Evolutionary conservation across 768 basidiomycete species (phyloP), one percentile per base, ranked within the genome.

Genomic region (Suillus bovinus): DNA sequence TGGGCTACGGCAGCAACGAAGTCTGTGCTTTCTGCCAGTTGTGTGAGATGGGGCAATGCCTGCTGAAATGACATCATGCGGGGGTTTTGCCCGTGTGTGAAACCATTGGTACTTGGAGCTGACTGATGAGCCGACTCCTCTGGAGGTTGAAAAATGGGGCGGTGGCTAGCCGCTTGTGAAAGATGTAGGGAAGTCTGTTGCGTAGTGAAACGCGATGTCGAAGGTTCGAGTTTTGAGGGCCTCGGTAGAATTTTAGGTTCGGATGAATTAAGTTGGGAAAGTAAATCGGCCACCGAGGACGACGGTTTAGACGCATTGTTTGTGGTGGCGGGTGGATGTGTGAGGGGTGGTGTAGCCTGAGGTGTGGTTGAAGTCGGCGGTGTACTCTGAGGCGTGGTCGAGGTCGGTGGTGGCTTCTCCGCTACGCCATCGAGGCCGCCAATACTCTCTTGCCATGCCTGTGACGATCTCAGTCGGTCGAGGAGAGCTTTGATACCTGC

Each of bases 401-500:
- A 61, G 24, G 33, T 27, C 27, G 53, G 57, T 3, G 59, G 57
- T 22, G 69, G 39, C 27, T 27, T 22, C 36, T 55, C 24, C 4
- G 54, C 16, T 24, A 16, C 4, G 36, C 54, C 34, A 33, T 16
- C 9, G 22, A 16, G 8, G n/a, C 56, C 70, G 17, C 55, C 71
- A 17, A 78, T 65, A 2, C 78, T 69, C 55, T 86, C 79, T 67
- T 87, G 83, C 90, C 89, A 93, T 27, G 86, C 88, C 67, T 84
- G 80, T 4, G 91, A 93, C 3, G 80, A 74, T 57, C 84, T 80
- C 14, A 93, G 78, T 64, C 84, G 84, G 59, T 92, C 88, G 20
- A 94, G 81, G 29, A 94, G 80, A 31, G 89, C 86, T 67, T 85
- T 82, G 54, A 94, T 81, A 50, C 82, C 84, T 63, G 78, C 79